Evolutionary conservation across 2,329 filamentous ascomycete genomes (phyloP), one percentile per base, ranked within the genome.

Genomic region (Trichoderma citrinoviride): DNA sequence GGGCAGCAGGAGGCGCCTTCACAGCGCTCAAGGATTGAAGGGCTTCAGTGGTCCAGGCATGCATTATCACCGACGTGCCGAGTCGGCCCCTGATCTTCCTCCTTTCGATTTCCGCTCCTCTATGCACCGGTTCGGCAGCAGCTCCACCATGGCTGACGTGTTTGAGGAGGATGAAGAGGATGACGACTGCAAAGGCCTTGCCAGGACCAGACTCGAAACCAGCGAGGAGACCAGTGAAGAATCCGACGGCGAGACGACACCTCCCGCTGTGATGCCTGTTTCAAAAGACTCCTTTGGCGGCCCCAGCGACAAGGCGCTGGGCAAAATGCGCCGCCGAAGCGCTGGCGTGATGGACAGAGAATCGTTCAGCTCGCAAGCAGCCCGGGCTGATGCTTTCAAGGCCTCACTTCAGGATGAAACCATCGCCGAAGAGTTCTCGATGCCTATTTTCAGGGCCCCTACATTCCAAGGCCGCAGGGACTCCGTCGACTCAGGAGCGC

Each of bases 81-180:
- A 94, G 73, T 94, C 91, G 72, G 91, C 91, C 1, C 91, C 91
- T 4, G 90, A 92, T 71, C 85, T 93, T 76, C 87, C 86, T 14
- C 88, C 90, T 0, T 94, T 94, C 70, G 90, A 93, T 64, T 80
- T 79, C 46, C 78, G 83, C 25, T 79, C 84, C n/a, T 81, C 81
- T 29, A 84, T 89, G 61, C 83, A 85, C 65, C 82, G 86, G 17
- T 87, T 88, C 58, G 84, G 83, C 44, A 90, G 87, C 74, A 86
- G 85, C 69, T 87, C 89, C 0, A 89, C 89, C 0, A 93, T 95
- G 90, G 90, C 89, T 0, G 91, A 94, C 73, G 91, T 95, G 1
- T 95, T 94, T 68, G 91, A 95, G 73, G 91, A 94, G 70, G 91
- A 93, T 29, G 91, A 93, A 68, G 89, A 91, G 70, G 83, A 85